These are phyloP conservation scores for Russula dissimulans DNA, from an alignment of 768 basidiomycete genomes.

Conservation along the genomic window DNA sequence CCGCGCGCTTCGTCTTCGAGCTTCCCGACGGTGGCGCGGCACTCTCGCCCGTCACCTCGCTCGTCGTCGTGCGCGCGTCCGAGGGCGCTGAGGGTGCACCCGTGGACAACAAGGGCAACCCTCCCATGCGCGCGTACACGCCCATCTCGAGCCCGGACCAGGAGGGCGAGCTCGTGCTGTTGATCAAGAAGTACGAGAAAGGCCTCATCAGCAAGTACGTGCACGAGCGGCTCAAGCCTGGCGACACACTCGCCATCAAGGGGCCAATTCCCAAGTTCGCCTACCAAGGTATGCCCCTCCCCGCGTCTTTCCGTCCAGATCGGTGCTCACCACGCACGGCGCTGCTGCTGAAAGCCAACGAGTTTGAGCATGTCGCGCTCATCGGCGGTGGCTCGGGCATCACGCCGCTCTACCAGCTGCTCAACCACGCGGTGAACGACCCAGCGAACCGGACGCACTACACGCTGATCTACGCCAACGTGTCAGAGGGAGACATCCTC, in stretches of 20 bases:
- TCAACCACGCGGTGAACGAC: conserved; percentile 65
- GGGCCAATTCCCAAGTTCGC: conserved; percentile 85
- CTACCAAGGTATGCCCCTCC: conserved; percentile 53
- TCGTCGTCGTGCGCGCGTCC: conserved; percentile 68
- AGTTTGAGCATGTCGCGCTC: conserved; percentile 77
- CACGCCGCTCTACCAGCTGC: conserved; percentile 76
- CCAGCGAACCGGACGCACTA: conserved; percentile 86
- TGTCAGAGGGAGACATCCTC: conserved; percentile 84
- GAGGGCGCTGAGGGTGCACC: conserved; percentile 37
- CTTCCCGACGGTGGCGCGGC: conserved; percentile 72
- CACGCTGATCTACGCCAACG: conserved; percentile 86
- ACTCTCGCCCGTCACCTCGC: conserved; percentile 70
- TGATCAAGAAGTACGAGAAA: conserved; percentile 79
- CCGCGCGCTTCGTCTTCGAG: conserved; percentile 73
- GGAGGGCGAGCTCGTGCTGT: conserved; percentile 65
- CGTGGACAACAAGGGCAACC: conserved; percentile 73
- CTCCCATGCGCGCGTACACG: conserved; percentile 87
- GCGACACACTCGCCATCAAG: conserved; percentile 79
- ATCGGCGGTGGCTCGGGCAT: conserved; percentile 95
- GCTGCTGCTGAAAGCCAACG: conserved; percentile 44
- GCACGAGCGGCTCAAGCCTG: conserved; percentile 59
- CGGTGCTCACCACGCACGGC: neutral
- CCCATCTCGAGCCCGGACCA: conserved; percentile 73
- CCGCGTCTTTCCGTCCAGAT: neutral
- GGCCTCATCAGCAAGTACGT: conserved; percentile 85